A percentile compares a stretch with the other conserved stretches of the same genome.
Conservation (phyloP, 2,329 filamentous ascomycete species). For the Bipolaris victoriae region DNA sequence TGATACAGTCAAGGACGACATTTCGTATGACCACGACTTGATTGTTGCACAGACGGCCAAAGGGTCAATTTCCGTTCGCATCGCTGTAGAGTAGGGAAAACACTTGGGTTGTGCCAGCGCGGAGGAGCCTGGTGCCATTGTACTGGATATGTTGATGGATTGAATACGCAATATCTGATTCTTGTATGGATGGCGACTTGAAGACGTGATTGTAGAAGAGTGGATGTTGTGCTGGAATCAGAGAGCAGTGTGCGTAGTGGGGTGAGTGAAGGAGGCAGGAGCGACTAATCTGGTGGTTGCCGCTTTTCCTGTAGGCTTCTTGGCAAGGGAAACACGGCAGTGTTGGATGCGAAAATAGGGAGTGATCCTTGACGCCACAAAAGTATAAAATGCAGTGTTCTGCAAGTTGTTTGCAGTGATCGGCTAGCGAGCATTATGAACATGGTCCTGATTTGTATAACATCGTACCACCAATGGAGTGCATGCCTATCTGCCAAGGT, state of each 20-base stretch:
- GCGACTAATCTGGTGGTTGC: neutral
- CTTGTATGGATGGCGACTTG: neutral
- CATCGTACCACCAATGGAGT: no score
- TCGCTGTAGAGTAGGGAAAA: slow-evolving; percentile 28
- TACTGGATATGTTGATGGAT: neutral
- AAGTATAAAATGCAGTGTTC: no score
- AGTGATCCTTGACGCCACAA: no score
- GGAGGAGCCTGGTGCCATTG: neutral
- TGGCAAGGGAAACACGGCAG: neutral
- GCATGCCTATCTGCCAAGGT: no score
- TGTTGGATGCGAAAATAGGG: no score
- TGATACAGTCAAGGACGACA: slow-evolving; percentile 32
- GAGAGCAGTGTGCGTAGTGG: neutral
- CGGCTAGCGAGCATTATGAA: no score
- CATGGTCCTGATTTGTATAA: no score
- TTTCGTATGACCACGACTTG: slow-evolving; percentile 34
- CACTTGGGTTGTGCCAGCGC: neutral
- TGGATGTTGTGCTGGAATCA: neutral
- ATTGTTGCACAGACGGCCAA: slow-evolving; percentile 36
- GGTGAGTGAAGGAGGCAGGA: neutral
- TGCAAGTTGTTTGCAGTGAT: no score
- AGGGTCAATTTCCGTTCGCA: slow-evolving; percentile 32
- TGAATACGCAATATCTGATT: neutral
- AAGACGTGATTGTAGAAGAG: neutral
- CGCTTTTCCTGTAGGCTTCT: neutral